phyloP scores from a whole-genome alignment of 2,329 filamentous ascomycete genomes.

The Ceratocystis smalleyi region DNA sequence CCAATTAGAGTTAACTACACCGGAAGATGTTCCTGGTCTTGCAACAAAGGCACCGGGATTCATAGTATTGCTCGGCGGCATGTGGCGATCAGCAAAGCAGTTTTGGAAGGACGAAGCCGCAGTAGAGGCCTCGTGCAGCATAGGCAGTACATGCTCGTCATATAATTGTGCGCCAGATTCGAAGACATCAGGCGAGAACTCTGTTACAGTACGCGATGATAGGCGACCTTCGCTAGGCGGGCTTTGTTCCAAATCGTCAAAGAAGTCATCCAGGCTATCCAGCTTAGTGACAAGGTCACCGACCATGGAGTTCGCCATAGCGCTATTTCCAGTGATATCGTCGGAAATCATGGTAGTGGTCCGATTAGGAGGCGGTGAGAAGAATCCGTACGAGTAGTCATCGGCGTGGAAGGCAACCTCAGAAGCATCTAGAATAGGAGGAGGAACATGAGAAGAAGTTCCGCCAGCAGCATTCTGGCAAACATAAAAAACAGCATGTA shows the following conservation, averaged over 20 bases:
- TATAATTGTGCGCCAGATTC: conserved; percentile 72
- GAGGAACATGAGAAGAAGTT: conserved; percentile 33
- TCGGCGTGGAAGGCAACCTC: conserved; percentile 89
- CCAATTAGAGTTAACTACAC: conserved; percentile 25
- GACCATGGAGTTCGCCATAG: conserved; percentile 32
- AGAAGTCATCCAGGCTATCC: conserved; percentile 69
- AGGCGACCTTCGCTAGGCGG: conserved; percentile 39
- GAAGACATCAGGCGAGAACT: conserved; percentile 48
- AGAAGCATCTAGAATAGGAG: conserved; percentile 70
- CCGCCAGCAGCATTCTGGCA: conserved; percentile 50
- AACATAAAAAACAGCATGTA: conserved; percentile 91
- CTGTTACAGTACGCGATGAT: conserved; percentile 48
- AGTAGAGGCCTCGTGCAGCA: conserved; percentile 71
- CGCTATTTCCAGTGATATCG: conserved; percentile 53
- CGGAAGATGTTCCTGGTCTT: conserved; percentile 20
- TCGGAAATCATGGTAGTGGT: conserved; percentile 90
- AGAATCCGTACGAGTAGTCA: conserved; percentile 69
- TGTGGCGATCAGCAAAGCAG: conserved; percentile 62
- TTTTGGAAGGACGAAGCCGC: conserved; percentile 73
- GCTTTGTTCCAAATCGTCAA: conserved; percentile 49
- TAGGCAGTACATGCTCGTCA: conserved; percentile 82
- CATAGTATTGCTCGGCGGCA: conserved; percentile 46
- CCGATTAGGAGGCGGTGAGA: conserved; percentile 55
- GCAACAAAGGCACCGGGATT: conserved; percentile 43
- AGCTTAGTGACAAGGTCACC: conserved; percentile 70